Evolutionary conservation across 2,329 filamentous ascomycete genomes (phyloP), one percentile per base, ranked within the genome.

Genomic region (Rhinocladiella mackenziei): DNA sequence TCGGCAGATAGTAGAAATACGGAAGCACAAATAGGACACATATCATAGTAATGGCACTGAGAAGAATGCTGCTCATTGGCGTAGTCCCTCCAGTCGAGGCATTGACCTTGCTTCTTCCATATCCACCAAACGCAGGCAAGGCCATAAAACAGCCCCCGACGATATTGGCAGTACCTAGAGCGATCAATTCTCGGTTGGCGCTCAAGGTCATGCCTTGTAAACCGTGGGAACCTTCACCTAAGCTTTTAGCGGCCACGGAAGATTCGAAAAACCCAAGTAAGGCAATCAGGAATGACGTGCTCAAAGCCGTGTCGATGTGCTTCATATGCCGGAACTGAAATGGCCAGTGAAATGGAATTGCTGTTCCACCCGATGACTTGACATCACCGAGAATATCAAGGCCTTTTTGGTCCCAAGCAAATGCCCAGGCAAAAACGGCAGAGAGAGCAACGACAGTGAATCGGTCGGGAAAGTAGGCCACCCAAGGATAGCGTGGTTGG

Each of bases 241-340:
- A 70, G 51, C 86, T 91, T 67, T 97, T 97, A 25, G 92, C 92
- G 1, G 92, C 92, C 9, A 98, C 89, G 0, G 89, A 95, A 2
- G 88, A 95, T 65, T 98, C 92, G 58, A 98, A 98, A 67, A 98
- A 98, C n/a, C 92, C 92, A 0, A 98, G 80, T 17, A 98, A 74
- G 1, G 89, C 88, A 53, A 98, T 95, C 41, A 97, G 74, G 60
- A 98, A 95, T 0, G 88, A 85, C 0, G 92, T 97, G 39, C 86
- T 83, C 76, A 97, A 84, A 26, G 88, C 85, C 51, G 88, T 84
- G 15, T 85, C 83, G 41, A 94, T 86, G 61, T 96, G 84, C 17
- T 79, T 76, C 73, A 97, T 81, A 56, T 94, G 80, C 4, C 78
- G 74, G 2, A 78, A 68, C 53, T 82, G 79, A 59, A 96, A 92